Percentiles rank a stretch among this genome's conserved stretches.
Conservation (phyloP, 2,329 filamentous ascomycete genomes). For the Cyphellophora attinorum region DNA sequence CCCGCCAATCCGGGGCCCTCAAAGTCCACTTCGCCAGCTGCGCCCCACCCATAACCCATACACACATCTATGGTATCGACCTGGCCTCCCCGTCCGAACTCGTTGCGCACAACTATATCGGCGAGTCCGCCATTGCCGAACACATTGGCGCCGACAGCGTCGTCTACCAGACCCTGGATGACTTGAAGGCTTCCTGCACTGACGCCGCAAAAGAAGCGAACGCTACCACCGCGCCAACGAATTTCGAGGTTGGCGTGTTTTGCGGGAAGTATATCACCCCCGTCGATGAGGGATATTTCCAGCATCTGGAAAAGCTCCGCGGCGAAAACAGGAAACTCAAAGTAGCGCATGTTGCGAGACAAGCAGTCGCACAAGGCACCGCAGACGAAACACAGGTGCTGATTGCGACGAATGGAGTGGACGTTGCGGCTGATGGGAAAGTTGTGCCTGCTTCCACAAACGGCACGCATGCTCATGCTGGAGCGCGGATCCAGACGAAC, state of each 20-base stretch:
- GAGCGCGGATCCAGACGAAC: slow-evolving; percentile 16
- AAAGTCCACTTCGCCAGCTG: slow-evolving; percentile 78
- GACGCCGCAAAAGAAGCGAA: slow-evolving; percentile 51
- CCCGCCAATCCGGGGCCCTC: slow-evolving; percentile 69
- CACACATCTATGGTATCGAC: slow-evolving; percentile 80
- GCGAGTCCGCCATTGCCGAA: slow-evolving; percentile 50
- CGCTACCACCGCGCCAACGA: slow-evolving; percentile 42
- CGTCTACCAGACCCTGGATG: slow-evolving; percentile 66
- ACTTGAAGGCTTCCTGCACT: slow-evolving; percentile 70
- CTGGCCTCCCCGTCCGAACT: slow-evolving; percentile 62
- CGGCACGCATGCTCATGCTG: background rate
- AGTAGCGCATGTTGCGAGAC: slow-evolving; percentile 53
- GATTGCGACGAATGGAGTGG: slow-evolving; percentile 53
- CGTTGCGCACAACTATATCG: slow-evolving; percentile 57
- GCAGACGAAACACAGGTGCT: slow-evolving; percentile 52
- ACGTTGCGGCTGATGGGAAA: slow-evolving; percentile 46
- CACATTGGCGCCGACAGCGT: slow-evolving; percentile 67
- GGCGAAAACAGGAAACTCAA: slow-evolving; percentile 62
- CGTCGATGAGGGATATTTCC: slow-evolving; percentile 71
- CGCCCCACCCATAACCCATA: slow-evolving; percentile 71
- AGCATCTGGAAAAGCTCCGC: slow-evolving; percentile 63
- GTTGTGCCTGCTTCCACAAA: slow-evolving; percentile 40
- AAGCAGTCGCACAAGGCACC: slow-evolving; percentile 54
- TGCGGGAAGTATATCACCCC: slow-evolving; percentile 77
- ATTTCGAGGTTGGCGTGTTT: slow-evolving; percentile 89